These are phyloP conservation scores for Cucurbita moschata DNA, from an alignment of 306 rosid genomes.

Conservation along the genomic window DNA sequence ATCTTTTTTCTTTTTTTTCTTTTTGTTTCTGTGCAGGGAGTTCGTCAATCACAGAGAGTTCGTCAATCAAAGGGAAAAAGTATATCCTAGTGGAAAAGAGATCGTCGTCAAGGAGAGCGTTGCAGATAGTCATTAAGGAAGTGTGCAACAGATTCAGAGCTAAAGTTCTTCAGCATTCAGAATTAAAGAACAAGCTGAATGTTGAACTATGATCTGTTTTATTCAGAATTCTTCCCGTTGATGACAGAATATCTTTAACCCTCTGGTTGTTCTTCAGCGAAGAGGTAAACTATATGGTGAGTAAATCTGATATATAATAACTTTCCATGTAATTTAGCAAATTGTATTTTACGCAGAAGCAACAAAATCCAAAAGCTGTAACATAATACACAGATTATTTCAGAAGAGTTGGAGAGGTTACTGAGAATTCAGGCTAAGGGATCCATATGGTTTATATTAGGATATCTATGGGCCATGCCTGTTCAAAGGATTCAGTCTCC, in stretches of 20 bases:
- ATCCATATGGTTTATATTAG: conserved; percentile 3
- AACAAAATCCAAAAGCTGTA: not conserved
- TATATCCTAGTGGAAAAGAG: conserved; percentile 34
- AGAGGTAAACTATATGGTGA: conserved; percentile 1
- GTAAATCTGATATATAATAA: conserved; percentile 5
- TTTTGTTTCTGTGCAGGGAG: conserved; percentile 40
- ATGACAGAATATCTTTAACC: not conserved
- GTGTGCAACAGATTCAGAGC: not conserved
- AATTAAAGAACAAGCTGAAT: conserved; percentile 10
- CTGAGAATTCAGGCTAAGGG: conserved; percentile 1
- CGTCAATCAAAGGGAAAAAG: conserved; percentile 30
- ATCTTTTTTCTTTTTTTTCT: not conserved
- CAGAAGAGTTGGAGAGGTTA: not conserved
- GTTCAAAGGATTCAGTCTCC: not conserved
- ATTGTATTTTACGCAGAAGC: conserved; percentile 21
- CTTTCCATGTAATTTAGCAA: conserved; percentile 24
- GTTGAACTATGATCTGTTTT: conserved; percentile 11
- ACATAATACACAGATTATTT: not conserved
- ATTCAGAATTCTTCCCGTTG: not conserved
- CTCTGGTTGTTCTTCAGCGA: not conserved
- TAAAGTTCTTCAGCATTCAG: conserved; percentile 5
- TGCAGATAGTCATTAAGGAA: conserved; percentile 34
- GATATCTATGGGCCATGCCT: not conserved
- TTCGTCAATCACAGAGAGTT: conserved; percentile 57
- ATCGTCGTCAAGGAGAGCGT: conserved; percentile 19